phyloP scores from a whole-genome alignment of 1,284 basidiomycete genomes.

The Cerrena zonata region DNA sequence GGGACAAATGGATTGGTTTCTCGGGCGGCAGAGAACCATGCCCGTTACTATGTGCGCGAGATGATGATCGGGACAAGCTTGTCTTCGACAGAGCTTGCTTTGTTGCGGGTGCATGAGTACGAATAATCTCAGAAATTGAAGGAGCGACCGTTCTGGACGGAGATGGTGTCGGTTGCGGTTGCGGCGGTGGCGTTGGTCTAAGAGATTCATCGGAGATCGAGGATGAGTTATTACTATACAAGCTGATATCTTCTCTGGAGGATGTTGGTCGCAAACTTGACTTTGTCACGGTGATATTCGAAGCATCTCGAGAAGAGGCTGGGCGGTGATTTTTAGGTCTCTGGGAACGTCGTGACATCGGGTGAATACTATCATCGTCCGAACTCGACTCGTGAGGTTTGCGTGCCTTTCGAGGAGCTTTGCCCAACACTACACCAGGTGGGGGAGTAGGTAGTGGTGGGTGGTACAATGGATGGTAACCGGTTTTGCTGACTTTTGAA shows the following conservation, averaged over 20 bases:
- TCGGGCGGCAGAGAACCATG: constrained; percentile 32
- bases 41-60: constrained; percentile 42
- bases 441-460: constrained; percentile 76
- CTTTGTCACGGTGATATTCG: constrained; percentile 12
- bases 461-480: constrained; percentile 64
- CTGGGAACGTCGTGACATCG: constrained; percentile 13
- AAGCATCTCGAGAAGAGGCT: constrained; percentile 13
- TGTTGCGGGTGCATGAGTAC: constrained; percentile 58
- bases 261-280: constrained; percentile 9
- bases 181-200: constrained; percentile 10
- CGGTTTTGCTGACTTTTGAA: constrained; percentile 37
- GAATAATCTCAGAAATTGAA: constrained; percentile 80
- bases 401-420: constrained; percentile 36
- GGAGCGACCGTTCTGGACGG: constrained; percentile 44
- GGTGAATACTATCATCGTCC: constrained; percentile 34
- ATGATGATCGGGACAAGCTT: constrained; percentile 39
- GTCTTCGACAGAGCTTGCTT: constrained; percentile 41
- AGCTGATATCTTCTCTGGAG: constrained; percentile 3
- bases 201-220: constrained; percentile 9
- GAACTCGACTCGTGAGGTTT: constrained; percentile 42
- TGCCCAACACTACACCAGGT: constrained; percentile 70
- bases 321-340: constrained; percentile 12
- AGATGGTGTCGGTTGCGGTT: constrained; percentile 10
- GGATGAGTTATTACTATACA: constrained; percentile 4
- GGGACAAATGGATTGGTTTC: constrained; percentile 40